These are phyloP conservation scores for Caryopteris hybrid DNA, from an alignment of 305 asterid species.

Conservation along the genomic window DNA sequence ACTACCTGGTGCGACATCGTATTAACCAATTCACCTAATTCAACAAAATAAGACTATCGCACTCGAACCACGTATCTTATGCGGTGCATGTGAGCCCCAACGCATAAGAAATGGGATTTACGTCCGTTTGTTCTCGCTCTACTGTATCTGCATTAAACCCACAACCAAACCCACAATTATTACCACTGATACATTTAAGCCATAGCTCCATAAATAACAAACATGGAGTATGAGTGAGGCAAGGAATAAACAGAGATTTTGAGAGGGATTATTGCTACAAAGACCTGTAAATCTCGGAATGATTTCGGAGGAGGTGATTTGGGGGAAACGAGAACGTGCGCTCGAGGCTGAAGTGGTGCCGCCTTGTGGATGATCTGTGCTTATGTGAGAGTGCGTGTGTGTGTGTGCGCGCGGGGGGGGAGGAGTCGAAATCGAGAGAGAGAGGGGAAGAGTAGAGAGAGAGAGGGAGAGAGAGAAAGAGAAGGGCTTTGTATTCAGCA, in stretches of 20 bases:
- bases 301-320: slow-evolving; percentile 21
- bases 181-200: slow-evolving; percentile 9
- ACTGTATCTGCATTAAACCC: slow-evolving; percentile 46
- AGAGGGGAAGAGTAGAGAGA: background rate
- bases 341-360: slow-evolving; percentile 18
- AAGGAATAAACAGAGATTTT: slow-evolving; percentile 19
- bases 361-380: slow-evolving; percentile 27
- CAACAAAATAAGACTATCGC: slow-evolving; percentile 8
- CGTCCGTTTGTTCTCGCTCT: slow-evolving; percentile 34
- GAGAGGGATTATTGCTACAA: slow-evolving; percentile 11
- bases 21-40: slow-evolving; percentile 27
- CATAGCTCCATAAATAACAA: slow-evolving; percentile 5
- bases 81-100: slow-evolving; percentile 52
- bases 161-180: slow-evolving; percentile 22
- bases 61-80: slow-evolving; percentile 32
- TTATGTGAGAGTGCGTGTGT: slow-evolving; percentile 18
- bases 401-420: slow-evolving; percentile 7
- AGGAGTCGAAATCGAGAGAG: slow-evolving; percentile 33
- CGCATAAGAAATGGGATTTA: slow-evolving; percentile 28
- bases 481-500: slow-evolving; percentile 23
- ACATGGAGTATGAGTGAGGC: slow-evolving; percentile 19
- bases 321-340: slow-evolving; percentile 28
- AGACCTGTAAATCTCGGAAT: slow-evolving; percentile 29
- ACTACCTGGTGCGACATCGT: slow-evolving; percentile 77
- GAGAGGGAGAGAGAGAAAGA: slow-evolving; percentile 1